Evolutionary conservation across 441 rosid genomes (phyloP), one percentile per base, ranked within the genome.

Genomic region (Mallotus repandus): DNA sequence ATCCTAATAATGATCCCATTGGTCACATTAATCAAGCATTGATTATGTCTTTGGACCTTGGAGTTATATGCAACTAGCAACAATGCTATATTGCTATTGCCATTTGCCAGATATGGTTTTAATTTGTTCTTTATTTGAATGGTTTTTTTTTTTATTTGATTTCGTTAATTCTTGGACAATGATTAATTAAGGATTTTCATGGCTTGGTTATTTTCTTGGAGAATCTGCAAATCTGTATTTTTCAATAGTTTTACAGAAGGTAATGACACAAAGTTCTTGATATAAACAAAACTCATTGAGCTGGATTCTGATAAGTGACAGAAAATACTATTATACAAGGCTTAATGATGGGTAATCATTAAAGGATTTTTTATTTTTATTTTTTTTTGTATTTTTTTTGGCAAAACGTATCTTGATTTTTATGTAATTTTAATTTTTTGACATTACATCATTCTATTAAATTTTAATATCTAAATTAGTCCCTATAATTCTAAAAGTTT

Each of bases 251-350:
- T 29, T 9, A 29, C 32, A 29, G 6, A 29, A 32, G 8, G 38
- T 18, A 3, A 0, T 9, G 32, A 29, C 32, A 0, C 61, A 21
- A 55, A 19, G 13, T 14, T 43, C 7, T 56, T 54, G 9, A 43
- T 43, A 57, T n/a, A 9, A 57, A 21, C 63, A 57, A 69, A 19
- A 21, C 21, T 9, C 11, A 46, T 61, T 61, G 66, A 71, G 74
- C 68, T 71, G 67, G 66, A 71, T 69, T 56, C 52, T 56, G 38
- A 21, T 19, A 12, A 41, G 6, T 56, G 54, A 56, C 72, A 68
- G 61, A 53, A 41, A 68, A 68, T 68, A 5, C 16, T n/a, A 68
- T 32, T 50, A 13, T 41, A 70, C 32, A 15, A n/a, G 9, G 32
- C 45, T 48, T 21, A 50, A 16, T 59, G 6, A 59, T 50, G 8